Evolutionary conservation across 331 rosid species (phyloP), one percentile per base, ranked within the genome.

Genomic region (Pyrus hybrid): DNA sequence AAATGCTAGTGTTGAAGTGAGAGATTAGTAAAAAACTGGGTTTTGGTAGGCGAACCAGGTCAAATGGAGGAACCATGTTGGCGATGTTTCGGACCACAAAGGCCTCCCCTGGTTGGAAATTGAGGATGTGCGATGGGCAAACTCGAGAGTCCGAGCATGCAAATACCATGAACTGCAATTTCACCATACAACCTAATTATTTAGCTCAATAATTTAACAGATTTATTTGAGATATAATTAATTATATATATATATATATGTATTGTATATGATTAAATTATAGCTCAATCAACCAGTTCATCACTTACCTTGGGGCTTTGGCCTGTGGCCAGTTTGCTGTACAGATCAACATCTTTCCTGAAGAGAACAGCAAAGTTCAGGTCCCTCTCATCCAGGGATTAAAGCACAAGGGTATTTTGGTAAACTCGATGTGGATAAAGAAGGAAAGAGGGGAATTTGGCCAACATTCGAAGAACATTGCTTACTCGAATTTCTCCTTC

Each of bases 101-200:
- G 17, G 99, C 97, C 81, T 95, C 99, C 6, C 97, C 99, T 0
- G 99, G 99, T 82, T 95, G 96, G 75, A 92, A 95, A 85, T 95
- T 71, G 80, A 95, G 85, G 74, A 94, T 66, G 72, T 92, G 97
- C 1, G 99, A 95, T 4, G 99, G 99, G 79, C 97, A 95, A 20
- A 95, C 99, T 80, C 99, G 87, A 0, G 97, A 91, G 80, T 94
- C 99, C 22, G 97, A 95, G 85, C 99, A 95, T 21, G 99, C 99
- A 86, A 95, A 95, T 37, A 95, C 96, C 91, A 95, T 22, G 81
- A 92, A 95, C 97, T 95, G 92, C 87, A 74, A 3, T 12, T 10
- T 26, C 37, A 37, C 5, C 18, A 26, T 56, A 12, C 29, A 17
- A 41, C 13, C 11, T 66, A n/a, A 30, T 54, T 25, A 62, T 12